Conservation (phyloP, 177 flowering plant genomes). For the Tripterygium wilfordii region DNA sequence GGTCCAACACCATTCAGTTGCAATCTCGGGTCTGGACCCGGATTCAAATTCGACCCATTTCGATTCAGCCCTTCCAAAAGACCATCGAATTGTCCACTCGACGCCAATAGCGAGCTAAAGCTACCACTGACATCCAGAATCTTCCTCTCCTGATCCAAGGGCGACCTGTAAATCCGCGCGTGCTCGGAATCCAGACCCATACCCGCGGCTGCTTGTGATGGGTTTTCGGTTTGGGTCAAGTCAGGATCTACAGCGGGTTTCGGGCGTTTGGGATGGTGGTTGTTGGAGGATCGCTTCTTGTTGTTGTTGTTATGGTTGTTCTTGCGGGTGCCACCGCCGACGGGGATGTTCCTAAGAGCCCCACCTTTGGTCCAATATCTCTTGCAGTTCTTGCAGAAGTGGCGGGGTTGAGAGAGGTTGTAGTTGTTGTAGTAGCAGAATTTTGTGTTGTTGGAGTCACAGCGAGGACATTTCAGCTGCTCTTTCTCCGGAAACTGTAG, state of each 20-base stretch:
- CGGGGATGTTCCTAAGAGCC: constrained; percentile 61
- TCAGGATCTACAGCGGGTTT: neutral
- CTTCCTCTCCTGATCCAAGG: constrained; percentile 26
- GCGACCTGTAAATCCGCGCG: constrained; percentile 10
- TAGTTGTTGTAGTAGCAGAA: too few relatives aligned
- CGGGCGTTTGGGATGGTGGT: constrained; percentile 20
- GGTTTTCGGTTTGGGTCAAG: constrained; percentile 1
- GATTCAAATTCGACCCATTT: constrained; percentile 13
- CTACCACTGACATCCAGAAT: constrained; percentile 41
- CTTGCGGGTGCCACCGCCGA: constrained; percentile 63
- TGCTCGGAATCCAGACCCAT: constrained; percentile 23
- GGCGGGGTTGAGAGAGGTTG: too few relatives aligned
- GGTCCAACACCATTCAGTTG: constrained; percentile 1
- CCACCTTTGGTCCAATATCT: constrained; percentile 88
- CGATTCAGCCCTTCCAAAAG: constrained; percentile 36
- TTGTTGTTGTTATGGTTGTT: too few relatives aligned
- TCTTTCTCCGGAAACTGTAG: constrained; percentile 59
- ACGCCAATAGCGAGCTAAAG: constrained; percentile 54
- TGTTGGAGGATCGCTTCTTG: constrained; percentile 26
- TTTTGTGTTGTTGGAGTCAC: constrained; percentile 68
- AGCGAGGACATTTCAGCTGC: constrained; percentile 64
- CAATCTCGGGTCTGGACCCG: constrained; percentile 18
- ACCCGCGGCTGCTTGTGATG: constrained; percentile 8
- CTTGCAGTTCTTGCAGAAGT: too few relatives aligned
- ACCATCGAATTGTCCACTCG: constrained; percentile 39